Evolutionary conservation across 495 filamentous ascomycete species (phyloP).

Genomic region (Neurospora cerealis): DNA sequence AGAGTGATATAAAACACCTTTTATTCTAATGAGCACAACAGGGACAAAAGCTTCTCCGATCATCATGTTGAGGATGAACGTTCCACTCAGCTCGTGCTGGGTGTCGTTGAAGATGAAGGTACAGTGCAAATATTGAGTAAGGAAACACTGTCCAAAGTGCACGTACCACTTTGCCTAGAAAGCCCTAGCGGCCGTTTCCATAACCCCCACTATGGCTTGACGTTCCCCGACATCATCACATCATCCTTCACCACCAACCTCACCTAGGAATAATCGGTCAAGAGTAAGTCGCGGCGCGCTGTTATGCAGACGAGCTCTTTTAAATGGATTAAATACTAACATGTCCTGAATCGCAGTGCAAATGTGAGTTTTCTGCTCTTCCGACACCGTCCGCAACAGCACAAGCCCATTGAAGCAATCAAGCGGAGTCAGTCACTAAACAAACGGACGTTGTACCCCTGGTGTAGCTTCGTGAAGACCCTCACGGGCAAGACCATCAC

Average conservation of each 20-base stretch:
- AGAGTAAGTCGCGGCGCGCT: constrained; percentile 23
- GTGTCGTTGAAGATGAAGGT: background rate
- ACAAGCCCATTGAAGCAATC: background rate
- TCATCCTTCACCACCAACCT: constrained; percentile 9
- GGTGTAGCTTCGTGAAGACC: constrained; percentile 85
- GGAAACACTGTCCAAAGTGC: background rate
- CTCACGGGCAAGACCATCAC: constrained; percentile 99
- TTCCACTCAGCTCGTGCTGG: background rate
- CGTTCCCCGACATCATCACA: constrained; percentile 18
- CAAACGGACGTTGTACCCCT: constrained; percentile 30
- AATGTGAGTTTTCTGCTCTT: constrained; percentile 49
- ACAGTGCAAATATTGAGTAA: background rate
- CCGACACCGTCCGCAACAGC: background rate
- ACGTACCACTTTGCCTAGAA: background rate
- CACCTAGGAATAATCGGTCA: constrained; percentile 24
- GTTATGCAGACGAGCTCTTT: background rate
- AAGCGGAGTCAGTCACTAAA: constrained; percentile 7
- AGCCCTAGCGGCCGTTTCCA: background rate
- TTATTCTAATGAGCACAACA: background rate
- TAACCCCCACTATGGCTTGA: constrained; percentile 21
- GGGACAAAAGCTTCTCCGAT: background rate
- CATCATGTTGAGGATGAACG: background rate
- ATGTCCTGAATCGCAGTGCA: constrained; percentile 50
- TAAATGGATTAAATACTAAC: constrained; percentile 6
- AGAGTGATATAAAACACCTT: no score